These are phyloP conservation scores for Magnusiomyces ingens DNA, from an alignment of 1,139 yeast species.

Conservation along the genomic window DNA sequence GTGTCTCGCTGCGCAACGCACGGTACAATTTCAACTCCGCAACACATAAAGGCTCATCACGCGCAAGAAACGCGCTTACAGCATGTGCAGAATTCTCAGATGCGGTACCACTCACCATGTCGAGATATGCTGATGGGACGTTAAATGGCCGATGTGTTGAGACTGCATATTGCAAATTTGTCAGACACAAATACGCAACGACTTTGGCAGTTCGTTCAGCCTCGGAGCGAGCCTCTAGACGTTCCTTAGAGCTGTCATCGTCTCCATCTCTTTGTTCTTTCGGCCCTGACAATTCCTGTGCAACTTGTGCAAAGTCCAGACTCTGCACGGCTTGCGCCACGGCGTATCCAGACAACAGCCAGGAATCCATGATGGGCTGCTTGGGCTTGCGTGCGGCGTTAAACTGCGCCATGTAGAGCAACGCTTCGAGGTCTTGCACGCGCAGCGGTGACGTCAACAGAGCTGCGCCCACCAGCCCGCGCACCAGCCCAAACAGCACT, in stretches of 20 bases:
- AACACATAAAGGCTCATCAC: not conserved
- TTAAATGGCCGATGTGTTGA: not conserved
- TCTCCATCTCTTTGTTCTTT: not conserved
- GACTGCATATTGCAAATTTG: slow-evolving; percentile 2
- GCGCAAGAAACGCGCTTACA: not conserved
- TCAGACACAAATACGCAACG: not conserved
- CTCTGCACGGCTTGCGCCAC: slow-evolving; percentile 42
- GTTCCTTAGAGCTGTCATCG: not conserved
- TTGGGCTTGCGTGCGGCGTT: slow-evolving; percentile 46
- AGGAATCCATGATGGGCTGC: slow-evolving; percentile 43
- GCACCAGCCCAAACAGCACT: slow-evolving; percentile 39
- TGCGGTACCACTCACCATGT: not conserved
- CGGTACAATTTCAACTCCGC: not conserved
- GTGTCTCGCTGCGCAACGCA: not conserved
- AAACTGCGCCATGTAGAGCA: slow-evolving; percentile 45
- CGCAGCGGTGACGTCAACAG: slow-evolving; percentile 44
- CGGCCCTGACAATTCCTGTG: slow-evolving; percentile 18
- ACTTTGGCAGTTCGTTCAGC: not conserved
- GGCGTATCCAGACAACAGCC: slow-evolving; percentile 45
- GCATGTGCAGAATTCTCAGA: not conserved
- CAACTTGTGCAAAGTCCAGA: slow-evolving; percentile 36
- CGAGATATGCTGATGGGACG: not conserved
- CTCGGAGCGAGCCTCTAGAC: not conserved
- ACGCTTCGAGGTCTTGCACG: slow-evolving; percentile 51
- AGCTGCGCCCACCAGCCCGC: slow-evolving; percentile 41